A percentile compares a stretch with the other conserved stretches of the same genome.
These are phyloP conservation scores for Trichoderma orchidacearum DNA, from an alignment of 495 filamentous ascomycete species.

Conservation along the genomic window DNA sequence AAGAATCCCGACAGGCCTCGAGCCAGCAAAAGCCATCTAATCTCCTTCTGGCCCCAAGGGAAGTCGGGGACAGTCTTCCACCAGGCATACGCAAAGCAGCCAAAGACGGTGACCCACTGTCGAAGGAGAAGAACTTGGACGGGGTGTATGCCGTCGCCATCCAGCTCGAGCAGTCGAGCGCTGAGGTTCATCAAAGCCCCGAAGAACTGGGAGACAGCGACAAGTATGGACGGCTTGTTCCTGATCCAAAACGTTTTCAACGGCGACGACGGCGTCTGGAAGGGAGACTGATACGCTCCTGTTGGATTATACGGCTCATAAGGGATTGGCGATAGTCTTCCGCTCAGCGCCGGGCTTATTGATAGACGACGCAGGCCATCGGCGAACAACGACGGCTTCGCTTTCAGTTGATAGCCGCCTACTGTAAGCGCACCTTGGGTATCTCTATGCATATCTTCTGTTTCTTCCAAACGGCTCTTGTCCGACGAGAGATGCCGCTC, in stretches of 20 bases:
- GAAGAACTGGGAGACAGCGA: constrained; percentile 70
- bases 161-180: constrained; percentile 63
- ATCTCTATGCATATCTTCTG: not conserved
- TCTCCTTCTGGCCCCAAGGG: constrained; percentile 53
- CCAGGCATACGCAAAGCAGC: constrained; percentile 65
- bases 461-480: not conserved
- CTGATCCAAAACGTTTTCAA: constrained; percentile 19
- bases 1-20: constrained; percentile 71
- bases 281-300: not conserved
- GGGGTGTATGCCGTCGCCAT: constrained; percentile 65
- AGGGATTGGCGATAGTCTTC: not conserved
- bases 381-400: not conserved
- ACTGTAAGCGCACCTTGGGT: not conserved
- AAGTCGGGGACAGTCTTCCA: constrained; percentile 49
- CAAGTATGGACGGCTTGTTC: constrained; percentile 63
- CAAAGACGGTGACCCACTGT: constrained; percentile 61
- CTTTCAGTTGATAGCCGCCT: not conserved
- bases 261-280: not conserved
- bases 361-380: not conserved
- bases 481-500: not conserved
- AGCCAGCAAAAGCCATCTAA: constrained; percentile 51
- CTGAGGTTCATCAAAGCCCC: constrained; percentile 80
- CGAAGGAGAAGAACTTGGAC: constrained; percentile 83
- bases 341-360: not conserved
- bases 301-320: constrained; percentile 1